Conservation (phyloP, 2,329 filamentous ascomycete genomes). For the Fusarium chaquense region DNA sequence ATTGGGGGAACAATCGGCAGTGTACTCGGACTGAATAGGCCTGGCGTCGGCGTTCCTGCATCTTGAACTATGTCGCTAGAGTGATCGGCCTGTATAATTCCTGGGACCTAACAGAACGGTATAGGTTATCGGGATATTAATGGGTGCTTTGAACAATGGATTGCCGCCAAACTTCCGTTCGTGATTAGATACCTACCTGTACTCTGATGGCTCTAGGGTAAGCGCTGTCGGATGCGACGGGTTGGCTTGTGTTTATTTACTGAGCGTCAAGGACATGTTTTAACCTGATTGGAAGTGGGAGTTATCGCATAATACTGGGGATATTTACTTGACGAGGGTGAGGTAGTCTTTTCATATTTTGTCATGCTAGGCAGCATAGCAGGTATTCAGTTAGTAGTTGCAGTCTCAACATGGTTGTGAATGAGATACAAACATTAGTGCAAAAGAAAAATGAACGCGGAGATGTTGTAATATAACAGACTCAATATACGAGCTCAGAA, state of each 20-base stretch:
- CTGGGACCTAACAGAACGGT: no score
- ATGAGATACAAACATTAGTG: no score
- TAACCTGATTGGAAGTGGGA: background rate
- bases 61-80: background rate
- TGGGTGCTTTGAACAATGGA: background rate
- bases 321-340: background rate
- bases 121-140: background rate
- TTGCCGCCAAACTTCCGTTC: background rate
- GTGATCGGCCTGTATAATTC: background rate
- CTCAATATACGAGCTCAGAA: background rate
- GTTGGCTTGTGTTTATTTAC: background rate
- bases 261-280: background rate
- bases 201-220: background rate
- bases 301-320: background rate
- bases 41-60: slow-evolving; percentile 5
- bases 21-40: background rate
- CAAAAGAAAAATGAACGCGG: no score
- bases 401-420: background rate
- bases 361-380: background rate
- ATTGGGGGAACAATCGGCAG: slow-evolving; percentile 3
- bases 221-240: background rate
- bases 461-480: no score
- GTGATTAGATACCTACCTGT: no score
- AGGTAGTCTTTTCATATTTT: background rate
- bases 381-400: background rate